Base-by-base conservation (phyloP, 78 protist species). In the Protostelium mycophagum region DNA sequence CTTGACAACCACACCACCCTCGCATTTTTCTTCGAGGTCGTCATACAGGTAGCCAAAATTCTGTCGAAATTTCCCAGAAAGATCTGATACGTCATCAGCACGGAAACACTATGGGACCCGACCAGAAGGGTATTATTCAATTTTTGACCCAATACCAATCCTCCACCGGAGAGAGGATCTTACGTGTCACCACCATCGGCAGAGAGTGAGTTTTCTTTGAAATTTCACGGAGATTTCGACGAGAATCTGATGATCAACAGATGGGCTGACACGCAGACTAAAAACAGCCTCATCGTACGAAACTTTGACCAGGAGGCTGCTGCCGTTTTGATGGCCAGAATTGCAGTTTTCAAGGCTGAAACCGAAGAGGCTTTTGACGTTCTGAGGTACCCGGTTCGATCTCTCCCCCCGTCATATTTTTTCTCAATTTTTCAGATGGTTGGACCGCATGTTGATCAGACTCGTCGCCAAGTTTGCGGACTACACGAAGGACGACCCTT, bases 301-400 rank as follows among this genome's bases (percentile, higher is more conserved):
- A 96, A 95, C 29, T 97, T 97, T 86, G 99, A 97, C 91, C 99
- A 98, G 89, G 98, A 98, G 83, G 95, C 99, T 0, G 97, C 99
- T 0, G 99, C 99, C 0, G 98, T 93, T 31, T 89, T 99, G 31
- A 95, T 99, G 98, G 99, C 99, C n/a, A 97, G 99, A 35, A 83
- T 94, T 0, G 98, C 99, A 28, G 96, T 92, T 1, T 84, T 83
- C 95, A 97, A 97, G 88, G 89, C 99, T 0, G 98, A 96, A 85
- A 90, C 88, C 1, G 98, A 96, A 36, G 97, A 96, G 28, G 34
- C 96, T 1, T 95, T 95, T 63, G 99, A 98, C 51, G 97, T 99
- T 35, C 96, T 98, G 28, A n/a, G n/a, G n/a, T n/a, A n/a, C n/a
- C n/a, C n/a, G n/a, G n/a, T n/a, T n/a, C n/a, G n/a, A n/a, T n/a